Conservation (phyloP, 768 basidiomycete species). For the Serendipita indica region DNA sequence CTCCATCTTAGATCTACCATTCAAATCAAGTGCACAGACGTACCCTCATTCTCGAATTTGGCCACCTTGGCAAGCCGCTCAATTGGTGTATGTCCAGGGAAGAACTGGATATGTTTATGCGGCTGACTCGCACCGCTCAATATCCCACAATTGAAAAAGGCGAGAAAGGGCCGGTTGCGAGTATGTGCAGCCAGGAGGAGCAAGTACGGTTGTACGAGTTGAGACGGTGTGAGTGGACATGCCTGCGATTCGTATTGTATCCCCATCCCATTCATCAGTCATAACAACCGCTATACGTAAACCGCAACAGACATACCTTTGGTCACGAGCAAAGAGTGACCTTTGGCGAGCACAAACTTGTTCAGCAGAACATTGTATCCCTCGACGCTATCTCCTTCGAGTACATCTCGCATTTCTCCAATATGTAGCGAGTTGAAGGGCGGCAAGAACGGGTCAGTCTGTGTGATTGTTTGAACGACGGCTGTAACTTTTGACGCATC, state of each 20-base stretch:
- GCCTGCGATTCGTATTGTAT: constrained; percentile 65
- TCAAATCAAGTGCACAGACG: background rate
- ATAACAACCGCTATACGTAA: background rate
- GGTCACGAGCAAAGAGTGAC: constrained; percentile 77
- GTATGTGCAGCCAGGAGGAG: constrained; percentile 55
- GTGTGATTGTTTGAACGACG: constrained; percentile 20
- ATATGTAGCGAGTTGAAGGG: constrained; percentile 68
- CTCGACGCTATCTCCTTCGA: constrained; percentile 37
- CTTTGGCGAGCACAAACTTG: constrained; percentile 69
- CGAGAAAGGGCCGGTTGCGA: constrained; percentile 45
- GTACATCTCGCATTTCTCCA: constrained; percentile 56
- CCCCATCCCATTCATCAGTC: background rate
- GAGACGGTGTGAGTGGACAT: constrained; percentile 61
- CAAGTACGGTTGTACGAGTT: constrained; percentile 64
- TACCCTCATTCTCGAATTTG: constrained; percentile 34
- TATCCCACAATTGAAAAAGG: constrained; percentile 87
- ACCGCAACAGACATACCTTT: constrained; percentile 40
- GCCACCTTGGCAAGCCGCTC: constrained; percentile 49
- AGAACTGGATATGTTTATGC: constrained; percentile 54
- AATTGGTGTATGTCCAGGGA: constrained; percentile 49
- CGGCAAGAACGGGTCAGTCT: constrained; percentile 63
- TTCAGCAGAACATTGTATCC: constrained; percentile 42
- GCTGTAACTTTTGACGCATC: too few species aligned
- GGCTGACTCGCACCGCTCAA: constrained; percentile 77
- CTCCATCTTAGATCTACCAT: constrained; percentile 7